Evolutionary conservation across 768 basidiomycete species (phyloP).

Genomic region (Tubosaeta sp.): DNA sequence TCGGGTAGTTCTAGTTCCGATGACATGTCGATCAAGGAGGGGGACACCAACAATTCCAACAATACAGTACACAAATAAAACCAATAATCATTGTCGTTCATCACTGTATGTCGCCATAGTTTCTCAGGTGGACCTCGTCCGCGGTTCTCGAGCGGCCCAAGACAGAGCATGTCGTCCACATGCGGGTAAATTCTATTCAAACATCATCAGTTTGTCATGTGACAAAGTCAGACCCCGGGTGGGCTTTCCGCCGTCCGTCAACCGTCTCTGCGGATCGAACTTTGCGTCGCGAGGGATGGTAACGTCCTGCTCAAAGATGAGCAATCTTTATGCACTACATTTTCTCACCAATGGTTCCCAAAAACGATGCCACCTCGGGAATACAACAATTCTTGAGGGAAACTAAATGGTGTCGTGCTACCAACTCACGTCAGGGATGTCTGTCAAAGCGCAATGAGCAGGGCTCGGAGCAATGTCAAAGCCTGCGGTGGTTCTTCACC

Average conservation of each 20-base stretch:
- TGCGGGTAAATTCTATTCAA: conserved; percentile 55
- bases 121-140: too few relatives aligned
- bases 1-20: not conserved
- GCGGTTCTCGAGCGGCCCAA: too few relatives aligned
- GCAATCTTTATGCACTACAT: not conserved
- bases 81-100: too few relatives aligned
- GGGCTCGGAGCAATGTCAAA: conserved; percentile 39
- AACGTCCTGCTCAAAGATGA: conserved; percentile 34
- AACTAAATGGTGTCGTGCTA: not conserved
- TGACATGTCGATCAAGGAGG: not conserved
- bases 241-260: conserved; percentile 29
- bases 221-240: not conserved
- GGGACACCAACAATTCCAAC: too few relatives aligned
- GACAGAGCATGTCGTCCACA: too few relatives aligned
- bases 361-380: conserved; percentile 35
- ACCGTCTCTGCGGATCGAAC: conserved; percentile 59
- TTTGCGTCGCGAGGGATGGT: conserved; percentile 55
- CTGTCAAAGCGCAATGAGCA: conserved; percentile 59
- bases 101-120: too few relatives aligned
- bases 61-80: too few relatives aligned
- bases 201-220: not conserved
- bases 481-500: not conserved
- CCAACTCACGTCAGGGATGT: conserved; percentile 54
- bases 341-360: conserved; percentile 33
- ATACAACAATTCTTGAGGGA: conserved; percentile 32